phyloP scores from a whole-genome alignment of 805 yeast species.

The Candida piceae region DNA sequence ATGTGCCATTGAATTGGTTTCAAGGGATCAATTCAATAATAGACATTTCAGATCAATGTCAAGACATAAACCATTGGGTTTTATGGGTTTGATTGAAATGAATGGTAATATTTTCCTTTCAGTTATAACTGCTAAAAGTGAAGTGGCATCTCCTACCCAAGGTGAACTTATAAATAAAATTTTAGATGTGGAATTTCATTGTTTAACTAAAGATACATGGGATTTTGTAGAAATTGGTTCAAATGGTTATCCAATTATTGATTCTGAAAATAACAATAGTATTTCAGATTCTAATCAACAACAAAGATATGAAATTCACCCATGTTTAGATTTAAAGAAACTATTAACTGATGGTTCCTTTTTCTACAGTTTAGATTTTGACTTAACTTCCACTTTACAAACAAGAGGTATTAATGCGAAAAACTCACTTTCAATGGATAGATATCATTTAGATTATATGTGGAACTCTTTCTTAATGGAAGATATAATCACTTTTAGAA shows the following conservation, averaged over 20 bases:
- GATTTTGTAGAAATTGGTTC: slow-evolving; percentile 69
- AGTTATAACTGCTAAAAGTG: slow-evolving; percentile 67
- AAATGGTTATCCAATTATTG: slow-evolving; percentile 57
- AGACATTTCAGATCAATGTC: slow-evolving; percentile 39
- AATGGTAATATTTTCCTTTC: slow-evolving; percentile 67
- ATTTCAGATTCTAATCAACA: slow-evolving; percentile 24
- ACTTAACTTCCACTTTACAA: slow-evolving; percentile 83
- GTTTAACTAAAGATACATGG: slow-evolving; percentile 69
- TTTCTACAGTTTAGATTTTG: slow-evolving; percentile 88
- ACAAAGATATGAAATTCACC: slow-evolving; percentile 52
- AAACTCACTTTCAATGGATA: slow-evolving; percentile 43
- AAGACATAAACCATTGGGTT: slow-evolving; percentile 51
- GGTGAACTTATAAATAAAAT: slow-evolving; percentile 78
- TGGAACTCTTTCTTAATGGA: slow-evolving; percentile 93
- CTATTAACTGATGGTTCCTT: slow-evolving; percentile 83
- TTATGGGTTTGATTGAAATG: slow-evolving; percentile 75
- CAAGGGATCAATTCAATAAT: slow-evolving; percentile 32
- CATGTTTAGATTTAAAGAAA: slow-evolving; percentile 76
- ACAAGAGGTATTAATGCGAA: slow-evolving; percentile 53
- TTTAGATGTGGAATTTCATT: slow-evolving; percentile 79
- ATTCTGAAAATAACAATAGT: slow-evolving; percentile 28
- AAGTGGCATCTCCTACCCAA: slow-evolving; percentile 79
- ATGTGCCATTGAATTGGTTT: slow-evolving; percentile 47
- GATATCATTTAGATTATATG: slow-evolving; percentile 84
- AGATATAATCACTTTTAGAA: slow-evolving; percentile 70